Evolutionary conservation across 148 eudicot genomes (phyloP).

Genomic region (Rhododendron kiyosumense): DNA sequence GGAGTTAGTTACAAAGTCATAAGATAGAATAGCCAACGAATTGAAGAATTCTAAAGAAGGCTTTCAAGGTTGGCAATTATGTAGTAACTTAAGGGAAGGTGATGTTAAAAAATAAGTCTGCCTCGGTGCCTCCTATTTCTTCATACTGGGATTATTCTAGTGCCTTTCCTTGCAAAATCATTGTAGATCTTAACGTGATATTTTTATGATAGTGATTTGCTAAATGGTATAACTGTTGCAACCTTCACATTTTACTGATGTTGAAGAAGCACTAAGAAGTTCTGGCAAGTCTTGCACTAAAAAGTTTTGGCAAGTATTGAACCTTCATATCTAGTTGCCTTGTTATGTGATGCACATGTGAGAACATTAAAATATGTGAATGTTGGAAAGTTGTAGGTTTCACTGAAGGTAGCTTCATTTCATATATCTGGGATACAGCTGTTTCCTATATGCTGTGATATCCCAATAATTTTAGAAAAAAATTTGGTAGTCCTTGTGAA

Average conservation of each 20-base stretch:
- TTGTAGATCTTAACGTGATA: background rate
- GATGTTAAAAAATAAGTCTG: background rate
- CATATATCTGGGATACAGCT: background rate
- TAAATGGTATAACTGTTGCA: background rate
- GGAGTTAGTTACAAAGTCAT: background rate
- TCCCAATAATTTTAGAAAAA: background rate
- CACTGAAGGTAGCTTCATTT: background rate
- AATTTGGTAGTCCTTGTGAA: background rate
- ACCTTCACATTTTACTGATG: background rate
- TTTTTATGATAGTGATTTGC: background rate
- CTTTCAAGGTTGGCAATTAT: background rate
- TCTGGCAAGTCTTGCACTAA: background rate
- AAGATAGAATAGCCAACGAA: background rate
- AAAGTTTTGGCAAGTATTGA: background rate
- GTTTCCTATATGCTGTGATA: background rate
- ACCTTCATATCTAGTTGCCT: constrained; percentile 1
- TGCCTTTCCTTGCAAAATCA: background rate
- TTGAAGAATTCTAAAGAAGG: constrained; percentile 1
- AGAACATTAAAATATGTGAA: background rate
- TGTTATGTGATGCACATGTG: background rate
- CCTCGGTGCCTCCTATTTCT: background rate
- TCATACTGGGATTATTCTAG: background rate
- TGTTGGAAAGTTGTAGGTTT: background rate
- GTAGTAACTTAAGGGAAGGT: background rate
- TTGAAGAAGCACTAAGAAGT: background rate